phyloP scores from a whole-genome alignment of 164 flowering plant species.

The Liquidambar formosana region DNA sequence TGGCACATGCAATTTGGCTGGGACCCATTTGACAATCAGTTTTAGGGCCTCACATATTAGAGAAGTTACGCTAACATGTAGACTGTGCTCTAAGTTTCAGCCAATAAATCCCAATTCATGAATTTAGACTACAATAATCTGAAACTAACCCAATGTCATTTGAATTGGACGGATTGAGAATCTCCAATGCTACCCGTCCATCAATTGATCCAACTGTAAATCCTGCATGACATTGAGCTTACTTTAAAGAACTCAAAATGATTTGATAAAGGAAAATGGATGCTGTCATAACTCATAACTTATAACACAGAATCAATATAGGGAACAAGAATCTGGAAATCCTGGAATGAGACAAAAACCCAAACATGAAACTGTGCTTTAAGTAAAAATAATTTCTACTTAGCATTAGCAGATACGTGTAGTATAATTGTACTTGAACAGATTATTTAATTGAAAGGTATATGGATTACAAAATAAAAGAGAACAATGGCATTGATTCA shows the following conservation, averaged over 20 bases:
- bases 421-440: neutral
- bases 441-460: neutral
- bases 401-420: neutral
- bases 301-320: neutral
- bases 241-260: neutral
- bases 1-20: no score
- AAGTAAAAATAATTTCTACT: neutral
- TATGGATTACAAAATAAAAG: neutral
- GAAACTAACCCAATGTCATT: conserved; percentile 49
- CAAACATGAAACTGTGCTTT: no score
- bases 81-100: neutral
- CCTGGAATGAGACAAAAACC: neutral
- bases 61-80: no score
- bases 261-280: neutral
- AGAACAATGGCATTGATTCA: neutral
- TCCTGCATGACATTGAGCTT: conserved; percentile 42
- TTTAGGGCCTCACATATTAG: no score
- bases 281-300: no score
- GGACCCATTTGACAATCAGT: no score
- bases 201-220: conserved; percentile 80
- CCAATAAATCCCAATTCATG: neutral
- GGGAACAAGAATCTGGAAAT: neutral
- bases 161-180: conserved; percentile 34
- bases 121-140: neutral
- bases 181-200: conserved; percentile 69